Evolutionary conservation across 2,329 filamentous ascomycete species (phyloP).

Genomic region (Zarea fungicola): DNA sequence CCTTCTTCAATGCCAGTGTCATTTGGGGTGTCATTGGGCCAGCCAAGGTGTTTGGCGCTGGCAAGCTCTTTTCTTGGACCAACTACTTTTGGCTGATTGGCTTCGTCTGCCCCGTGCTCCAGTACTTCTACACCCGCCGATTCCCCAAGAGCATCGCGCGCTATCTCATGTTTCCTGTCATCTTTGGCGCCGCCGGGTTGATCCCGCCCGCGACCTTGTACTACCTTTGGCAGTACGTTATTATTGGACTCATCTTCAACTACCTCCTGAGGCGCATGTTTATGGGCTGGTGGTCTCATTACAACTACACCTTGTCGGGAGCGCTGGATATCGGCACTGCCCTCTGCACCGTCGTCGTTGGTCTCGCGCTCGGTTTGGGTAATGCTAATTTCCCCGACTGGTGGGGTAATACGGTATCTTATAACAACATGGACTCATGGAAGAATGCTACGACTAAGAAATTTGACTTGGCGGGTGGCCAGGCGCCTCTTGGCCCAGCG

Average conservation of each 20-base stretch:
- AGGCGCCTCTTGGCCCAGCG: constrained; percentile 23
- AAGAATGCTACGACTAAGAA: constrained; percentile 22
- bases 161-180: constrained; percentile 48
- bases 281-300: constrained; percentile 52
- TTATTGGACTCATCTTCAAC: constrained; percentile 52
- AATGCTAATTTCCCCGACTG: constrained; percentile 39
- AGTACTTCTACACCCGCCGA: constrained; percentile 44
- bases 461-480: constrained; percentile 22
- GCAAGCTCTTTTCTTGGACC: constrained; percentile 40
- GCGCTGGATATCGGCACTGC: constrained; percentile 50
- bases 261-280: constrained; percentile 43
- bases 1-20: constrained; percentile 56
- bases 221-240: constrained; percentile 50
- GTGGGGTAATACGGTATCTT: constrained; percentile 40
- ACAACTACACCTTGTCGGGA: constrained; percentile 53
- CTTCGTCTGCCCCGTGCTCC: constrained; percentile 39
- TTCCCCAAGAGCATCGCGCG: constrained; percentile 42
- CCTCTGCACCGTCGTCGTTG: constrained; percentile 46
- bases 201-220: constrained; percentile 53
- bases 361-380: constrained; percentile 39
- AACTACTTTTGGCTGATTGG: constrained; percentile 55
- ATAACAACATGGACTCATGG: constrained; percentile 25
- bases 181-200: constrained; percentile 45
- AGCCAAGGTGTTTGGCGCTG: constrained; percentile 28
- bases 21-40: constrained; percentile 57